Conservation (phyloP, 2,329 filamentous ascomycete species). For the Xylariaceae sp. region DNA sequence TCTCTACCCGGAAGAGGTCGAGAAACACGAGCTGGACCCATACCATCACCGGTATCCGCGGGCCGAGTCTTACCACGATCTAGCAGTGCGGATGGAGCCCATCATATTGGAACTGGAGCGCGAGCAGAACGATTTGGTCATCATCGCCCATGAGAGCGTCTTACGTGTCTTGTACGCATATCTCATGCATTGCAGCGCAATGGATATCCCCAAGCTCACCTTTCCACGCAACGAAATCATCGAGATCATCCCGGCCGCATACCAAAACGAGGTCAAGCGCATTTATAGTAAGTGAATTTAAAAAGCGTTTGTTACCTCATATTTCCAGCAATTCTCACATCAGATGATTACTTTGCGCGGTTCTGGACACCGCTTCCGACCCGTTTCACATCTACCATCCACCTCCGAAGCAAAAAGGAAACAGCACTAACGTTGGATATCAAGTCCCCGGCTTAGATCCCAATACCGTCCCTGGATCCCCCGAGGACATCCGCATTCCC, state of each 20-base stretch:
- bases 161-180: conserved; percentile 95
- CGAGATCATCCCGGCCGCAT: conserved; percentile 95
- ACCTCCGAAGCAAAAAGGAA: not conserved
- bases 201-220: conserved; percentile 85
- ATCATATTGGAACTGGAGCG: conserved; percentile 97
- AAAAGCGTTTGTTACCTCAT: not conserved
- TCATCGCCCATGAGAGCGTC: conserved; percentile 98
- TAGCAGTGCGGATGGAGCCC: conserved; percentile 94
- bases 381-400: not conserved
- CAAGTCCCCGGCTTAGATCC: conserved; percentile 59
- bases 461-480: conserved; percentile 68
- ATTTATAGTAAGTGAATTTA: conserved; percentile 55
- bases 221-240: conserved; percentile 98
- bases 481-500: conserved; percentile 76
- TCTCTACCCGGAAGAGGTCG: conserved; percentile 84
- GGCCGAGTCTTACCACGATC: conserved; percentile 97
- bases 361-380: not conserved
- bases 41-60: conserved; percentile 96
- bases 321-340: not conserved
- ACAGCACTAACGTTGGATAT: conserved; percentile 3
- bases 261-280: conserved; percentile 91
- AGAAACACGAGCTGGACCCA: conserved; percentile 88
- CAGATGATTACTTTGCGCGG: not conserved
- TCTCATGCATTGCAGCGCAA: conserved; percentile 95
- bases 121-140: conserved; percentile 94